Conservation (phyloP, 139 green algal species). For the Pleodorina starrii region DNA sequence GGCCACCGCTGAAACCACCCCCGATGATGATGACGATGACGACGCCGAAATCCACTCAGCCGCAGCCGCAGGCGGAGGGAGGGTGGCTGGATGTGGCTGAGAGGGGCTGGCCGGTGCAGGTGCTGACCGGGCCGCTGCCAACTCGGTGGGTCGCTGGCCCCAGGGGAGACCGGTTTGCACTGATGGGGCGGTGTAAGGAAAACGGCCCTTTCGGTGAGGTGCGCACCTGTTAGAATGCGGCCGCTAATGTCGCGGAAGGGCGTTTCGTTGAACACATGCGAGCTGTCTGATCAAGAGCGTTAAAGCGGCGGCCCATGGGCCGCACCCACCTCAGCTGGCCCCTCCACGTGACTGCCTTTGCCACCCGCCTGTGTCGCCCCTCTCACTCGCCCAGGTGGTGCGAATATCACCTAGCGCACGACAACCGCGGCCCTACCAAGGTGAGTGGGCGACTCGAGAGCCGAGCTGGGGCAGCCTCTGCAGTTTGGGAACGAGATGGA, state of each 20-base stretch:
- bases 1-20: not conserved
- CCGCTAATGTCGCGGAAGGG: not conserved
- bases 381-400: slow-evolving; percentile 28
- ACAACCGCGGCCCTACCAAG: slow-evolving; percentile 21
- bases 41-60: not conserved
- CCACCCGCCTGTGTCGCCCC: not conserved
- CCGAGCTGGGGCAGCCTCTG: not conserved
- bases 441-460: not conserved
- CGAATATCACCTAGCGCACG: slow-evolving; percentile 45
- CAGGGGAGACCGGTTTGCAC: not conserved
- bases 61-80: not conserved
- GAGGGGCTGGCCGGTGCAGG: slow-evolving; percentile 24
- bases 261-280: not conserved
- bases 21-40: not conserved
- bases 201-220: not conserved
- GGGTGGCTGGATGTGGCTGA: not conserved
- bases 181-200: too few relatives aligned
- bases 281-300: not conserved
- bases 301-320: not conserved
- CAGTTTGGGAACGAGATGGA: not conserved
- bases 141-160: not conserved
- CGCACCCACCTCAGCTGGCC: not conserved
- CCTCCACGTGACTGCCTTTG: not conserved
- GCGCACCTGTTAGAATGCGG: not conserved
- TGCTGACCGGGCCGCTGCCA: slow-evolving; percentile 40